Percentiles rank a stretch among this genome's conserved stretches.
These are phyloP conservation scores for Eremothecium cymbalariae DNA, from an alignment of 1,139 yeast species.

Conservation along the genomic window DNA sequence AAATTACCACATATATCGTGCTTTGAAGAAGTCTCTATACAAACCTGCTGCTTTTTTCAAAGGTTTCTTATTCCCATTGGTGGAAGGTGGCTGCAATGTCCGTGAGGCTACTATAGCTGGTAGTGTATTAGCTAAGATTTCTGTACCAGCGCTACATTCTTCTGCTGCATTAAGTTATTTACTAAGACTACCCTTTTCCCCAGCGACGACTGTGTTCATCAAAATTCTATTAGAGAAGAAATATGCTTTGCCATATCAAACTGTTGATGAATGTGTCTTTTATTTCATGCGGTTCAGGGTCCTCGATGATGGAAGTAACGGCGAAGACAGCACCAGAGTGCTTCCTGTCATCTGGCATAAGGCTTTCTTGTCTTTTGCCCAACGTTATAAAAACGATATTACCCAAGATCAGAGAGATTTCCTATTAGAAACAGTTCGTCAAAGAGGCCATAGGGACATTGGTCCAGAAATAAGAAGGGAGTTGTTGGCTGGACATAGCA, in stretches of 20 bases:
- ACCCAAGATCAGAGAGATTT: conserved; percentile 97
- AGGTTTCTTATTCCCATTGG: conserved; percentile 87
- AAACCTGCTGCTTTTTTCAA: conserved; percentile 97
- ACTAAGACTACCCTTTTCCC: conserved; percentile 74
- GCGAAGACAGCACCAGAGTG: conserved; percentile 43
- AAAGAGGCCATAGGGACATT: conserved; percentile 77
- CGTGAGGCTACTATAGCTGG: conserved; percentile 96
- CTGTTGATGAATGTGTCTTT: conserved; percentile 90
- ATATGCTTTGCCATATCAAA: conserved; percentile 94
- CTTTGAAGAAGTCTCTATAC: conserved; percentile 84
- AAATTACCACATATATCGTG: conserved; percentile 86
- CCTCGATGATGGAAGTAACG: conserved; percentile 37
- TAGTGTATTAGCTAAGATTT: conserved; percentile 78
- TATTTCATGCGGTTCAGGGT: conserved; percentile 85
- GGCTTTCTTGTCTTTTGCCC: conserved; percentile 87
- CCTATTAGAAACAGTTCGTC: conserved; percentile 80
- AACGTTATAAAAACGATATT: conserved; percentile 90
- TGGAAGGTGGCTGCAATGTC: conserved; percentile 74
- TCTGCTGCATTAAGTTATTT: conserved; percentile 88
- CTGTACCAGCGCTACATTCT: conserved; percentile 91
- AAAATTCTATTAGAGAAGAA: conserved; percentile 85
- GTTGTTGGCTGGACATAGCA: conserved; percentile 66
- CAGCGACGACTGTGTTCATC: conserved; percentile 85
- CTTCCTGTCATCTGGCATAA: conserved; percentile 97
- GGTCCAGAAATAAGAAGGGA: conserved; percentile 96